Conservation (phyloP, 2,329 filamentous ascomycete genomes). For the Tolypocladium paradoxum region DNA sequence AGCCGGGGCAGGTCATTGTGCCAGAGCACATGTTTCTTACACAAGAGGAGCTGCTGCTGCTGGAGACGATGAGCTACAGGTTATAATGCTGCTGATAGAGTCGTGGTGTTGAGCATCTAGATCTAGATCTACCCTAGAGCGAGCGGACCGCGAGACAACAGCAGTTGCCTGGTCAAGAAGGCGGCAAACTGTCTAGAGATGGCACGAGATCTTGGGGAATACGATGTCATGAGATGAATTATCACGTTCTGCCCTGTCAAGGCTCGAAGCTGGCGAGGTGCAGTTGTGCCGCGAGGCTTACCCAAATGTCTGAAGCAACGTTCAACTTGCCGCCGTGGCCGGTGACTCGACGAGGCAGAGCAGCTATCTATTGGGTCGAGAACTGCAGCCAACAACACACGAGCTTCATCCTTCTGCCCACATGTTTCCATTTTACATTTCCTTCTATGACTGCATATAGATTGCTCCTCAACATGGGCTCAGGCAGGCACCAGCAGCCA, state of each 20-base stretch:
- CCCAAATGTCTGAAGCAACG: too few species aligned
- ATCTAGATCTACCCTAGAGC: neutral
- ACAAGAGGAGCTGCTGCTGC: constrained; percentile 23
- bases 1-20: constrained; percentile 20
- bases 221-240: too few species aligned
- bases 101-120: neutral
- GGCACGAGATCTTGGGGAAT: too few species aligned
- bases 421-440: too few species aligned
- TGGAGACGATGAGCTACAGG: constrained; percentile 23
- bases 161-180: too few species aligned
- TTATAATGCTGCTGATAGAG: constrained; percentile 12
- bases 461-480: neutral
- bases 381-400: neutral
- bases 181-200: too few species aligned
- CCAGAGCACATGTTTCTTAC: constrained; percentile 24
- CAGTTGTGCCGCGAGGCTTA: too few species aligned
- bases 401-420: neutral
- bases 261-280: too few species aligned
- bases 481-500: neutral
- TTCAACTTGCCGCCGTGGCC: neutral
- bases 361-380: too few species aligned
- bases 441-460: neutral
- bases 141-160: too few species aligned
- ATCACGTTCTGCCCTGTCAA: too few species aligned
- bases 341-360: neutral